Conservation (phyloP, 106 monocot species). For the Acanthochlamys bracteata region DNA sequence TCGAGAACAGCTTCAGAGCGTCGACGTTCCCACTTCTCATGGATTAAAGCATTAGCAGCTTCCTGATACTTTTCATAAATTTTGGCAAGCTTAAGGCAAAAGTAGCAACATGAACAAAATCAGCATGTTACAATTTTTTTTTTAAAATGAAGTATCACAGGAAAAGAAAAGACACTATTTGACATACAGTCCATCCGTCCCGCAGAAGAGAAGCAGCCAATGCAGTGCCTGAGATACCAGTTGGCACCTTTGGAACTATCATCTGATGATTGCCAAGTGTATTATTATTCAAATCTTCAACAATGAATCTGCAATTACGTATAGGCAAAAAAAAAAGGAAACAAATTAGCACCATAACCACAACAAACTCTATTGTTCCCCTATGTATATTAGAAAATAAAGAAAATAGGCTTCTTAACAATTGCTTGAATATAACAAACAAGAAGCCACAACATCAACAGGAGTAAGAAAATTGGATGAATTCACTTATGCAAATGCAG, state of each 20-base stretch:
- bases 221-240: conserved; percentile 84
- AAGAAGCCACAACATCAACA: no score
- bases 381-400: no score
- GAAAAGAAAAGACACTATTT: not conserved
- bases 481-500: no score
- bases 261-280: conserved; percentile 23
- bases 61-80: conserved; percentile 99
- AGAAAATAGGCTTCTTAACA: no score
- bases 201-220: conserved; percentile 94
- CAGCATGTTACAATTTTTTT: not conserved
- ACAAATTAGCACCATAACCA: no score
- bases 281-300: conserved; percentile 14
- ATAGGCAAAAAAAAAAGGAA: not conserved
- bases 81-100: conserved; percentile 63
- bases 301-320: conserved; percentile 21
- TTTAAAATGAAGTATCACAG: conserved; percentile 2
- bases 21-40: conserved; percentile 77
- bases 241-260: conserved; percentile 49
- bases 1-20: conserved; percentile 70
- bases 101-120: not conserved
- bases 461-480: no score
- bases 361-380: no score
- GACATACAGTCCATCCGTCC: conserved; percentile 97
- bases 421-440: no score
- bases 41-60: conserved; percentile 78